Base-by-base conservation (phyloP, 768 basidiomycete species). In the Pleurotus djamor region DNA sequence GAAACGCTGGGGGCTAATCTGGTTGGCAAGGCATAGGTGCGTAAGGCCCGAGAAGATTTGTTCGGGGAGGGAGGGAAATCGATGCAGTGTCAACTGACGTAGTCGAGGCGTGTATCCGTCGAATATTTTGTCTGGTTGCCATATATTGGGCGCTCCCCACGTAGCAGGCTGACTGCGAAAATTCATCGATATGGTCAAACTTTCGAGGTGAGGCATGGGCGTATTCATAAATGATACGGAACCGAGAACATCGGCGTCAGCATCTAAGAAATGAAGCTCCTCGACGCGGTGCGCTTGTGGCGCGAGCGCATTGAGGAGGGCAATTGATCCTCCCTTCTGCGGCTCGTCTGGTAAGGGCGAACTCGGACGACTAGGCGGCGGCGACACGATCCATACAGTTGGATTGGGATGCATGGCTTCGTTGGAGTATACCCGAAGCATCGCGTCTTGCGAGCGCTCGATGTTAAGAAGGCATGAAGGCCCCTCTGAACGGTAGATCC, bases 111-210 rank as follows among this genome's bases (percentile, higher is more conserved):
- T 48, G 16, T n/a, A 14, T 14, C 57, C 57, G 21, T 48, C 57
- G 41, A 58, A 58, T 0, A 58, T 13, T 32, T 56, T 41, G 17
- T 6, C 14, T 14, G 54, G 54, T 13, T 33, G 17, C 54, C 54
- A 56, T 9, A 50, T 12, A 12, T 9, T 9, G 14, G 8, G 14
- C 10, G n/a, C 37, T 5, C 8, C 6, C 32, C 44, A 49, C n/a
- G 44, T 17, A 5, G 35, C 17, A 28, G 45, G 35, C 43, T 34
- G 32, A 33, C 57, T 37, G n/a, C 13, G 8, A 32, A n/a, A 48
- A 37, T 58, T 37, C 44, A 58, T 13, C 17, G 47, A 58, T 10
- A 58, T n/a, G 12, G 57, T 58, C 43, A 58, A 33, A 32, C 45
- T 48, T 34, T 48, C 47, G 1, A 58, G 47, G 12, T n/a, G 21